Evolutionary conservation across 495 filamentous ascomycete species (phyloP).

Genomic region (Neurospora sp.): DNA sequence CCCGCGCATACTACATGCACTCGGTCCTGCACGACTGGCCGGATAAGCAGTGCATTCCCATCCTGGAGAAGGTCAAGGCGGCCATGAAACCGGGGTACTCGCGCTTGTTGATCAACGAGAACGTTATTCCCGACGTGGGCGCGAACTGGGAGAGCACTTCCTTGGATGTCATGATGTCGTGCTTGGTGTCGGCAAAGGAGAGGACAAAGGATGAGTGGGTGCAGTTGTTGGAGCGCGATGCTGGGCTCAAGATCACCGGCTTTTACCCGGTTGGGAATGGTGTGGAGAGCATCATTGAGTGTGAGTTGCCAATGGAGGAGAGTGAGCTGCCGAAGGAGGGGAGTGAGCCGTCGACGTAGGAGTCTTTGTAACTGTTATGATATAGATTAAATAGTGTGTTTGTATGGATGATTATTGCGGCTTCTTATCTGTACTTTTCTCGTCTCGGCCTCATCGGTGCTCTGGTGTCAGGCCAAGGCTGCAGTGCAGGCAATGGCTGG

Average conservation of each 20-base stretch:
- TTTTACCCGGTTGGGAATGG: slow-evolving; percentile 28
- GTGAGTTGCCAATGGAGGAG: slow-evolving; percentile 10
- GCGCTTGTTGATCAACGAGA: slow-evolving; percentile 43
- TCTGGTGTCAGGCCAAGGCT: no score
- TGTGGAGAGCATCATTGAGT: slow-evolving; percentile 35
- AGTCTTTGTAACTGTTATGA: neutral
- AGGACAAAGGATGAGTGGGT: slow-evolving; percentile 24
- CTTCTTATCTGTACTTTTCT: no score
- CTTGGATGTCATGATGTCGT: slow-evolving; percentile 27
- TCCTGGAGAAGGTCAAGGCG: slow-evolving; percentile 25
- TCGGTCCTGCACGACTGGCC: slow-evolving; percentile 40
- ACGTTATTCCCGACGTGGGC: slow-evolving; percentile 34
- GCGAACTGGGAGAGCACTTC: slow-evolving; percentile 34
- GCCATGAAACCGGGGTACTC: slow-evolving; percentile 41
- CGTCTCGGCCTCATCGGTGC: no score
- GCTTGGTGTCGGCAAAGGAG: slow-evolving; percentile 19
- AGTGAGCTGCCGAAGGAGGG: neutral
- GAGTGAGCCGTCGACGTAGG: neutral
- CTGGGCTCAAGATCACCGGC: slow-evolving; percentile 32
- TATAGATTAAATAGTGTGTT: neutral
- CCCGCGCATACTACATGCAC: slow-evolving; percentile 34
- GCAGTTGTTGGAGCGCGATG: slow-evolving; percentile 13
- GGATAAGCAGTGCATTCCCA: slow-evolving; percentile 28
- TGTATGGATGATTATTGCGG: no score
- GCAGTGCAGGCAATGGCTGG: no score